Base-by-base conservation (phyloP, 768 basidiomycete genomes). In the Boletales sp. region DNA sequence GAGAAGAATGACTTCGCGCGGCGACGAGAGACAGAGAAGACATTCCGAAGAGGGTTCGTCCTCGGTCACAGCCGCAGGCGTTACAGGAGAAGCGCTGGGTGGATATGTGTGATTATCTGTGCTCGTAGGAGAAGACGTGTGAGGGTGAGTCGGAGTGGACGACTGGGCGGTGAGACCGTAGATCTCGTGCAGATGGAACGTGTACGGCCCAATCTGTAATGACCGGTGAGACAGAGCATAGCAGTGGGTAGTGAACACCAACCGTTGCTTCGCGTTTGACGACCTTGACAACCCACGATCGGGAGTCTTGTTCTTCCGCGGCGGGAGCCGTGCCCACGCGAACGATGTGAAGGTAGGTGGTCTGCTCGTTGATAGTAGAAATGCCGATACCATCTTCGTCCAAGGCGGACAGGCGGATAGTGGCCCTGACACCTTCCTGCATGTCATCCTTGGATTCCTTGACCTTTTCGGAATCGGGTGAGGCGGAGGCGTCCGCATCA, bases 151-250 rank as follows among this genome's bases (percentile, higher is more conserved):
- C 15, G 68, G 54, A 5, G 70, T 54, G 36, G 74, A 68, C 9
- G 78, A 69, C 44, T 79, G 69, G 8, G 87, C 81, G 0, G 90
- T 84, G 6, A 97, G 79, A 42, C 94, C 94, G 58, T 88, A 97
- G 41, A 97, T 97, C 64, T 97, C 94, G 62, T 95, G 93, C 29
- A 97, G 74, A 47, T 94, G 87, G 83, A 97, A 97, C 0, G 91
- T 92, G 62, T 94, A 92, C 6, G 86, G 78, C 4, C 94, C 94
- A 61, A 97, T 97, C 85, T 88, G n/a, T 24, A 27, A 49, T 30
- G 31, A 47, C 18, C n/a, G 8, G 12, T 37, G 47, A 32, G 52
- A 53, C 3, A 32, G 38, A 41, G 36, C 40, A 40, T 15, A 42
- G 18, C 18, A 13, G 41, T 42, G n/a, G 7, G 36, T 36, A 18